These are phyloP conservation scores for Oryza punctata DNA, from an alignment of 176 grass and related monocot species.

Conservation along the genomic window DNA sequence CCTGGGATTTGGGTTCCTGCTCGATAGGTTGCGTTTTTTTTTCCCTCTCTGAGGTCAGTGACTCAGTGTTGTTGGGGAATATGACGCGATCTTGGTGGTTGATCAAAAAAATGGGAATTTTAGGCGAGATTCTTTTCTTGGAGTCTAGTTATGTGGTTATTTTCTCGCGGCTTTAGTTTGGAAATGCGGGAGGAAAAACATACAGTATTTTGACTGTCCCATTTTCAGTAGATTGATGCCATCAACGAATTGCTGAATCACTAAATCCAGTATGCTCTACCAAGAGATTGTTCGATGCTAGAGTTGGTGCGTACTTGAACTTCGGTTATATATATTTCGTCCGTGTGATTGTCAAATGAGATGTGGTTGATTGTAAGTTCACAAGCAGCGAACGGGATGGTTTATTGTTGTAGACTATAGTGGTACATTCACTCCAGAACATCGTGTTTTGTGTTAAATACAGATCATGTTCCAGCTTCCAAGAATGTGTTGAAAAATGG, in stretches of 20 bases:
- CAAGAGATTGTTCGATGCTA: too few species aligned
- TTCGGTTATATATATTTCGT: too few species aligned
- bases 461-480: not conserved
- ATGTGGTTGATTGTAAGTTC: not conserved
- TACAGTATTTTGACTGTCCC: not conserved
- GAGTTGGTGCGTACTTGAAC: too few species aligned
- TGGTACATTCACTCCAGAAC: not conserved
- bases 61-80: not conserved
- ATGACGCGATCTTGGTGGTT: not conserved
- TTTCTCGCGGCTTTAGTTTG: not conserved
- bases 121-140: not conserved
- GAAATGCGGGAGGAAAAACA: not conserved
- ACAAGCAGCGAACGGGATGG: not conserved
- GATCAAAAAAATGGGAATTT: not conserved
- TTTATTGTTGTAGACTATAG: not conserved
- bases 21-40: not conserved
- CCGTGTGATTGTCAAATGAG: too few species aligned
- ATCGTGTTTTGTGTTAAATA: not conserved
- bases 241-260: not conserved
- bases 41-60: too few species aligned
- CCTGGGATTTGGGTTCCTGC: not conserved
- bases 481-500: not conserved
- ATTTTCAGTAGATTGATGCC: not conserved
- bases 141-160: not conserved
- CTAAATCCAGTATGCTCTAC: not conserved